phyloP scores from a whole-genome alignment of 192 early-diverging fungal genomes.

The Dissophora globulifera region DNA sequence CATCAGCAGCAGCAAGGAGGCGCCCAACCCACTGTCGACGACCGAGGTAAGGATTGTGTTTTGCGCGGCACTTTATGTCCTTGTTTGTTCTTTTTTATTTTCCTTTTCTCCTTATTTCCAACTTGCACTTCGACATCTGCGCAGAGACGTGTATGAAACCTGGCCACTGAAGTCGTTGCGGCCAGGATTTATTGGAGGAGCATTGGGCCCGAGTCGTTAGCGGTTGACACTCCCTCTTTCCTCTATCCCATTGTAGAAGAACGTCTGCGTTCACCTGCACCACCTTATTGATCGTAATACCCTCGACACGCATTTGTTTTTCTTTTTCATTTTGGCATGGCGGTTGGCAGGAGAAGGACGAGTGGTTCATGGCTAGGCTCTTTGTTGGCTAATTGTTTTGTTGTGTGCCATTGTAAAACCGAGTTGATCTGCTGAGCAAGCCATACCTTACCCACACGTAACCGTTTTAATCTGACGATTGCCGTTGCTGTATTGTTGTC shows the following conservation, averaged over 20 bases:
- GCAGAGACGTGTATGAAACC: no score
- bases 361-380: neutral
- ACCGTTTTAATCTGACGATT: no score
- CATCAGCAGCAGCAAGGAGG: constrained; percentile 8
- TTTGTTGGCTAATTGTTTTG: neutral
- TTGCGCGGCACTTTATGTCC: no score
- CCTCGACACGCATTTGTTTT: neutral
- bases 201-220: neutral
- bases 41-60: constrained; percentile 20
- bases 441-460: no score
- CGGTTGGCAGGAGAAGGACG: neutral
- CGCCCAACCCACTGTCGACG: constrained; percentile 6
- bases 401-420: no score
- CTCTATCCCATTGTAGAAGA: neutral
- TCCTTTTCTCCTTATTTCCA: neutral
- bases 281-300: neutral
- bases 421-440: neutral
- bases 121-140: no score
- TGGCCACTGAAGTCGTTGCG: no score
- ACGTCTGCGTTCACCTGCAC: neutral
- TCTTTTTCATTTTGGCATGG: no score
- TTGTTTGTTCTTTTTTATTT: neutral
- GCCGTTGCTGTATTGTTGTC: no score
- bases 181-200: no score
- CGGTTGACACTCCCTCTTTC: constrained; percentile 5